phyloP scores from a whole-genome alignment of 108 stramenopile genomes.

The Skeletonema grethae region DNA sequence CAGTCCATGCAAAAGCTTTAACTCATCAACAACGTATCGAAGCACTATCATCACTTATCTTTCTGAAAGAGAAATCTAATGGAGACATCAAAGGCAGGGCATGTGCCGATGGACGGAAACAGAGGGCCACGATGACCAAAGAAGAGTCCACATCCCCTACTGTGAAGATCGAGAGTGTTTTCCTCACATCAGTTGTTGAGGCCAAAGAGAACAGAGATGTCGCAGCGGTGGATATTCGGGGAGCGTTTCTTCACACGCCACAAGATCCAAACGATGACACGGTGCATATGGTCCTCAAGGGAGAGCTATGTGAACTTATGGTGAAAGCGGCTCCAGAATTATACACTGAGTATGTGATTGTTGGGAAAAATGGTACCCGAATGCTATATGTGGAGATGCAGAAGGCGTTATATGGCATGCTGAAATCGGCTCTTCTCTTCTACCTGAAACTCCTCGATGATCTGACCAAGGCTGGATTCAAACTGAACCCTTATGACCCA shows the following conservation, averaged over 20 bases:
- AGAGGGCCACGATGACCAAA: constrained; percentile 11
- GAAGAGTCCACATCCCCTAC: constrained; percentile 44
- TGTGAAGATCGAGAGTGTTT: constrained; percentile 18
- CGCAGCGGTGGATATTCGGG: constrained; percentile 31
- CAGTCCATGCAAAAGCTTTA: constrained; percentile 16
- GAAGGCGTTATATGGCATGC: constrained; percentile 5
- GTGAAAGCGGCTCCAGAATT: constrained; percentile 3
- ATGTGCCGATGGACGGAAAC: constrained; percentile 36
- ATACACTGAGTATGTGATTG: constrained; percentile 10
- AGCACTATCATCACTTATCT: constrained; percentile 35
- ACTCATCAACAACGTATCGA: constrained; percentile 8
- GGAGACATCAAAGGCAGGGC: constrained; percentile 22
- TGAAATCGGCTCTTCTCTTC: constrained; percentile 11
- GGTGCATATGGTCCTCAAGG: neutral
- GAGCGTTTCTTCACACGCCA: constrained; percentile 10
- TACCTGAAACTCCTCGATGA: neutral
- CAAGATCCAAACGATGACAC: constrained; percentile 13
- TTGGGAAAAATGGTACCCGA: constrained; percentile 8
- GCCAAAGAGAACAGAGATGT: constrained; percentile 48
- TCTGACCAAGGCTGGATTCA: constrained; percentile 1
- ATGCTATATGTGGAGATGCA: constrained; percentile 15
- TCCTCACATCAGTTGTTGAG: constrained; percentile 28
- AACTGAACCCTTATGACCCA: constrained; percentile 3
- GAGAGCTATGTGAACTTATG: constrained; percentile 18
- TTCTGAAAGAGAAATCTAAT: constrained; percentile 33